Evolutionary conservation across 495 filamentous ascomycete species (phyloP), one percentile per base, ranked within the genome.

Genomic region (Penicillium bovifimosum): DNA sequence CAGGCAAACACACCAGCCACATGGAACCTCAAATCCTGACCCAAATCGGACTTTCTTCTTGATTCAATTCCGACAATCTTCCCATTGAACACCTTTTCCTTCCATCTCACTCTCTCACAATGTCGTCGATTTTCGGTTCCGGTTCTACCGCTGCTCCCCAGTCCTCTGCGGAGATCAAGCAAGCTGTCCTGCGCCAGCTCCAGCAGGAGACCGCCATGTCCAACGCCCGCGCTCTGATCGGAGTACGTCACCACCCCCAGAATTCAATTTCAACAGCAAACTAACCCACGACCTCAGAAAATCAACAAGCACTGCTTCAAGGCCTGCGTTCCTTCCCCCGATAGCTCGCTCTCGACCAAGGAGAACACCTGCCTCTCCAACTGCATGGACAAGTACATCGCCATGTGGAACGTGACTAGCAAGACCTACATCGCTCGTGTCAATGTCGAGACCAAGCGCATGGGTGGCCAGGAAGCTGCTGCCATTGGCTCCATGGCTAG

Each of bases 371-470:
- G 93, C 79, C 79, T 92, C 52, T 86, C 85, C 6, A 72, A 77
- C 54, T 98, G 93, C 76, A 93, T 96, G 87, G 89, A 96, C 67
- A 98, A 98, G 75, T 98, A 98, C 76, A 95, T 96, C 79, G 72
- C 77, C 20, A 80, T 88, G 29, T 98, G 95, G 95, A 96, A 96
- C 69, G 75, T 78, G 50, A 86, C 95, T 52, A 90, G 84, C 69
- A 65, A 78, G 52, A 76, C 84, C 24, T 96, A 95, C 66, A 77
- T 96, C 56, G 62, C 62, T 42, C 79, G 89, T 60, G 78, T 95
- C 70, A 83, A 88, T 63, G 73, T 77, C 51, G 85, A 89, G 61
- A 64, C 56, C 29, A 76, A 71, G 68, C 71, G 60, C 16, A 52
- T 62, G 54, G 64, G 62, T 33, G 64, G 59, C 47, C 54, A 66